Base-by-base conservation (phyloP, 768 basidiomycete genomes). In the Kwoniella sp. region DNA sequence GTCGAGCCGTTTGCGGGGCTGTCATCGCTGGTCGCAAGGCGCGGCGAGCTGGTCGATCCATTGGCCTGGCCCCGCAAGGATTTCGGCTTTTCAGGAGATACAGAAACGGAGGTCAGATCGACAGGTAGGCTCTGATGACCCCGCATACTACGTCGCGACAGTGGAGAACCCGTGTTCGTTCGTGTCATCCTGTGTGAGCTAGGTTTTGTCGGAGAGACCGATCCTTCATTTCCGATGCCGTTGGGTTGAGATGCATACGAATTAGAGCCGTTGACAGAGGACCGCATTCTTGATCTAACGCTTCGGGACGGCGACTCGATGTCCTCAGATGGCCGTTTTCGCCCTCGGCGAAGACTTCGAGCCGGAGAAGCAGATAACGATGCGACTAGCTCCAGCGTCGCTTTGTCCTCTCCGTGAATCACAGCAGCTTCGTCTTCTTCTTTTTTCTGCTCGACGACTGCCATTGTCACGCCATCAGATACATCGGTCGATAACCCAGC, bases 341-440 rank as follows among this genome's bases (percentile, higher is more conserved):
- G n/a, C n/a, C 63, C 48, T 25, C 63, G 51, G 20, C 74, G 30
- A 12, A 76, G 61, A 51, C 45, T 69, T 41, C 72, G 34, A 22
- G 57, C 57, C 17, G 74, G 72, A 26, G 52, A 65, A 28, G 55
- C 20, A 17, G 72, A 58, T 47, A 74, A 34, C 5, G 61, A 62
- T 30, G 73, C 71, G 22, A 76, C 69, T 20, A 76, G 55, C 22
- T 65, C 69, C 23, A 74, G 60, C 9, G 73, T 76, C 26, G 69
- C 75, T 37, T 67, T 59, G 53, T 74, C 75, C 60, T 72, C 61
- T 3, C 75, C 75, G 25, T 61, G 51, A 45, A 52, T 17, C 37
- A 53, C 23, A 59, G 55, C 59, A 47, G 58, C 23, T 41, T 38
- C 31, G 47, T 54, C 61, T 31, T 66, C 55, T n/a, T 58, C 47